Conservation (phyloP, 169 alveolate species). For the Cryptosporidium meleagridis region DNA sequence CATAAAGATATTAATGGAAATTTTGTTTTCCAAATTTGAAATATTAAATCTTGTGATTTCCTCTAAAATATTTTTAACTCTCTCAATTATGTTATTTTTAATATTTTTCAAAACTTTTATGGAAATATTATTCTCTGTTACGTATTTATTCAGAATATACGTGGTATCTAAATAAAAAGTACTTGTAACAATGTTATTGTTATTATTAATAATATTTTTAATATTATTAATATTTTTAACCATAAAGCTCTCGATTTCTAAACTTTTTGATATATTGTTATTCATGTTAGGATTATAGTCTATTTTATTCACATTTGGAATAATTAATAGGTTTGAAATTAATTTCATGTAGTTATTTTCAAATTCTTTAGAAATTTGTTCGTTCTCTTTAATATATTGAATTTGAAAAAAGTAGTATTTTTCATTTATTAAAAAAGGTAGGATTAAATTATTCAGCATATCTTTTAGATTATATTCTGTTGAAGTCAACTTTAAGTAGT, state of each 20-base stretch:
- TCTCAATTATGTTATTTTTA: constrained; percentile 1
- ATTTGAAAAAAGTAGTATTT: constrained; percentile 22
- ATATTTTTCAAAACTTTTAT: neutral
- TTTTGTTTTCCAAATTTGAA: neutral
- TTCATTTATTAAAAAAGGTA: constrained; percentile 32
- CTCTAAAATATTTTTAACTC: neutral
- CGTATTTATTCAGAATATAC: constrained; percentile 14
- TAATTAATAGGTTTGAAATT: neutral
- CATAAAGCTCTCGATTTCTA: neutral
- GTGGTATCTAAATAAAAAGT: constrained; percentile 20
- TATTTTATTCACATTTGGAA: constrained; percentile 1
- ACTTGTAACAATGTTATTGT: neutral
- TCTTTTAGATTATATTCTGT: neutral
- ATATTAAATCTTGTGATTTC: neutral
- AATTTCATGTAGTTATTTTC: neutral
- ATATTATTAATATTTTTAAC: neutral
- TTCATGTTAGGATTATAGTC: neutral
- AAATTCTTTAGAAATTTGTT: neutral
- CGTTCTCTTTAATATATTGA: neutral
- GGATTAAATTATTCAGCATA: neutral
- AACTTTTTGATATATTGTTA: neutral
- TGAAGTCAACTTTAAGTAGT: neutral
- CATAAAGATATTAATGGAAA: neutral
- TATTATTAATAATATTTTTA: neutral
- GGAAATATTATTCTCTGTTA: constrained; percentile 7